Base-by-base conservation (phyloP, 2,329 filamentous ascomycete species). In the Sarocladiaceae sp. region DNA sequence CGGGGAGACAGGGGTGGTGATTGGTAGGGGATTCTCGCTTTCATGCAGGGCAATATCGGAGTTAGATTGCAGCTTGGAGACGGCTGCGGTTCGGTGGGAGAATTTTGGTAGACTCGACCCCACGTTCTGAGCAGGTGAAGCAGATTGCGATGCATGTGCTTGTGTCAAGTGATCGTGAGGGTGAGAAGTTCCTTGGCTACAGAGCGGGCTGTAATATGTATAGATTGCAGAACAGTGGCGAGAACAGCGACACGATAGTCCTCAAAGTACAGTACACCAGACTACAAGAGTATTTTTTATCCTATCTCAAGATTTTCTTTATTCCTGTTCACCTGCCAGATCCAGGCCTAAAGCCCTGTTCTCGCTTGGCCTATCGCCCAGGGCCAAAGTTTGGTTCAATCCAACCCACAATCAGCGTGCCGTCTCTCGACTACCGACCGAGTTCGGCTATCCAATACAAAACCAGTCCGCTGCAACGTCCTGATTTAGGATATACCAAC, bases 31-130 rank as follows among this genome's bases (percentile, higher is more conserved):
- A 11, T 12, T 25, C 7, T 3, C 8, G 17, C 6, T 15, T 18
- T 36, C 6, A 49, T 49, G 46, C 46, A 49, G 46, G 47, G 3
- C 47, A 50, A 50, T 50, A 50, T 50, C 11, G 47, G 26, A n/a
- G 13, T 37, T 25, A 28, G 18, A 37, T 36, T 26, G 28, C n/a
- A 15, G 4, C 10, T 10, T 15, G 47, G 47, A 50, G 17, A 49
- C 11, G 17, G 17, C 23, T 37, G 18, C 15, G 29, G 4, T 12
- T 44, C n/a, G 5, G 4, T 44, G 23, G 4, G 23, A 11, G 40
- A 15, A 11, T 44, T 4, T 12, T 22, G 20, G 17, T 40, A n/a
- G n/a, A n/a, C n/a, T n/a, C n/a, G n/a, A n/a, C n/a, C n/a, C n/a
- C n/a, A n/a, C n/a, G n/a, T n/a, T n/a, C n/a, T n/a, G n/a, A n/a